Percentiles rank a stretch among this genome's conserved stretches.
These are phyloP conservation scores for Metschnikowia picachoensis DNA, from an alignment of 805 yeast genomes.

Conservation along the genomic window DNA sequence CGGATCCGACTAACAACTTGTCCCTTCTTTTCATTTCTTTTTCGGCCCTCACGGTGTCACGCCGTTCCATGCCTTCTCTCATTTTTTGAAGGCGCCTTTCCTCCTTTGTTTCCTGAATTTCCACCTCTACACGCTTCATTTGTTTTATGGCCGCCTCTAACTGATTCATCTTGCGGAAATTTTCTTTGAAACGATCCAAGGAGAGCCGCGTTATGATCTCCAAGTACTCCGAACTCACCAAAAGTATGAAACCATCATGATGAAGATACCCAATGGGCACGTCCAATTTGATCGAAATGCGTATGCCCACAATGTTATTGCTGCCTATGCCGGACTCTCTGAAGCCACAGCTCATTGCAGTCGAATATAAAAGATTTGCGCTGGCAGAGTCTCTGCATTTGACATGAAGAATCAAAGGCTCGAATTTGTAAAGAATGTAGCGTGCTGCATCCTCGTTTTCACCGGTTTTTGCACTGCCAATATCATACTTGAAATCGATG, in stretches of 20 bases:
- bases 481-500: slow-evolving; percentile 19
- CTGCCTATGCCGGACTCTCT: slow-evolving; percentile 84
- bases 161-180: slow-evolving; percentile 50
- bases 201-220: slow-evolving; percentile 51
- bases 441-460: slow-evolving; percentile 30
- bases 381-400: slow-evolving; percentile 59
- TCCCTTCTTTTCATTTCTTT: slow-evolving; percentile 12
- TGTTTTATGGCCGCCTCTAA: slow-evolving; percentile 41
- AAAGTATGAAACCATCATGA: slow-evolving; percentile 27
- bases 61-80: slow-evolving; percentile 40
- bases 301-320: slow-evolving; percentile 71
- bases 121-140: slow-evolving; percentile 18
- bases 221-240: slow-evolving; percentile 54
- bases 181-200: slow-evolving; percentile 62
- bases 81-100: slow-evolving; percentile 52
- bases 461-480: not conserved
- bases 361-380: slow-evolving; percentile 60
- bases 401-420: slow-evolving; percentile 81
- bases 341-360: slow-evolving; percentile 82
- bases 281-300: slow-evolving; percentile 72
- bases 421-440: slow-evolving; percentile 71
- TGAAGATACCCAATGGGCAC: slow-evolving; percentile 65
- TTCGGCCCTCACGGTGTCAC: slow-evolving; percentile 17
- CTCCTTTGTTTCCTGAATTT: slow-evolving; percentile 48
- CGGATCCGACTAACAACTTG: not conserved